Base-by-base conservation (phyloP, 192 early-diverging fungal species). In the Entomortierella chlamydospora region DNA sequence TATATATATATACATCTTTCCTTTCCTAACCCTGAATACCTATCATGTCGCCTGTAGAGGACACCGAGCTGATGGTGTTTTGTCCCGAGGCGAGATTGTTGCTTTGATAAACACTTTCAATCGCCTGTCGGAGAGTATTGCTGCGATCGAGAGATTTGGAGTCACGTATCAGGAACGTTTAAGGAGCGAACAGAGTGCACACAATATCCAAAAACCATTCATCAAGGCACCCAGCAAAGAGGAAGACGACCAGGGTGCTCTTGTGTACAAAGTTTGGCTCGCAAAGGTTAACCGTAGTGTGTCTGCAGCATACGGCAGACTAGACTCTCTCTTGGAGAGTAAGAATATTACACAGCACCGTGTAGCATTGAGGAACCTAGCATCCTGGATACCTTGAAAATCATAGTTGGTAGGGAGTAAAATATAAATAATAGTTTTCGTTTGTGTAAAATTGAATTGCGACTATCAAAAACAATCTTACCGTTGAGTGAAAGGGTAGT, bases 21-120 rank as follows among this genome's bases (percentile, higher is more conserved):
- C 22, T 31, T 26, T 31, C 17, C 18, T 9, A 58, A 7, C 12
- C 28, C 30, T 58, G 11, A 33, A 47, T 22, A 47, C 29, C 49
- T 30, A 57, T 34, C 30, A 33, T 37, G 34, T 37, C 34, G 4
- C 4, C 34, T 37, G 34, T 37, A 88, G 87, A 39, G 83, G 77
- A 50, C 86, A 84, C 22, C 81, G 84, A 10, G 86, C 84, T 8
- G 84, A 86, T 3, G 85, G 83, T 30, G 54, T 89, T 7, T 74
- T 96, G 26, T 83, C 88, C 20, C 87, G 93, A 17, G 81, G 85
- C n/a, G 97, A 99, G 81, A 88, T 99, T 29, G 96, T 99, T 11
- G 89, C 97, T 0, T 82, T 99, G 17, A 86, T 99, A 47, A 99
- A 97, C 61, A 93, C 95, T 10, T 91, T 97, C 66, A 88, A 92